Evolutionary conservation across 306 rosid species (phyloP).

Genomic region (Dryas alaskensis): DNA sequence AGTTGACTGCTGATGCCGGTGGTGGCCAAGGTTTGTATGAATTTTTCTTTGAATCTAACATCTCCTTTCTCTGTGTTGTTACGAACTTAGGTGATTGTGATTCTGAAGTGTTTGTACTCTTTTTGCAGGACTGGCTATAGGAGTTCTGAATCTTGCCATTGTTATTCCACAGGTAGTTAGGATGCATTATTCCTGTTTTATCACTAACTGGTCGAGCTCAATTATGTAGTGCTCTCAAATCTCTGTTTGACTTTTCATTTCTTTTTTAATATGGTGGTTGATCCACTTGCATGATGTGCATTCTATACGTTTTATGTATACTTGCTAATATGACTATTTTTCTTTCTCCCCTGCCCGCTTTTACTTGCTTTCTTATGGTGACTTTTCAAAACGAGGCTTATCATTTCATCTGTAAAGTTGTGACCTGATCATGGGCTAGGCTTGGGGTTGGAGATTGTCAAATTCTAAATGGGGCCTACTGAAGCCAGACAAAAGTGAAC

Average conservation of each 20-base stretch:
- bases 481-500: too few species aligned
- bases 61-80: slow-evolving; percentile 13
- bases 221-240: neutral
- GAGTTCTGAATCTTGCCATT: slow-evolving; percentile 95
- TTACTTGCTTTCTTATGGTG: slow-evolving; percentile 6
- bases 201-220: neutral
- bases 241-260: neutral
- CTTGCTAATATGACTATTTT: neutral
- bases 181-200: slow-evolving; percentile 3
- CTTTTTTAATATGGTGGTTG: neutral
- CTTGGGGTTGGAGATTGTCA: neutral
- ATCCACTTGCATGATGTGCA: neutral
- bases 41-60: slow-evolving; percentile 16
- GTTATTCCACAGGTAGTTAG: slow-evolving; percentile 88
- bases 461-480: neutral
- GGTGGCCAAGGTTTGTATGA: slow-evolving; percentile 85
- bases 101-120: slow-evolving; percentile 30
- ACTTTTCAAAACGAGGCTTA: neutral
- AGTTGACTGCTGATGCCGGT: slow-evolving; percentile 89
- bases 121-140: slow-evolving; percentile 85
- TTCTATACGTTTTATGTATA: neutral
- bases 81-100: slow-evolving; percentile 22
- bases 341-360: neutral
- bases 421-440: neutral
- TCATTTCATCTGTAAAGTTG: neutral